Evolutionary conservation across 306 rosid genomes (phyloP), one percentile per base, ranked within the genome.

Genomic region (Pyrus betulifolia): DNA sequence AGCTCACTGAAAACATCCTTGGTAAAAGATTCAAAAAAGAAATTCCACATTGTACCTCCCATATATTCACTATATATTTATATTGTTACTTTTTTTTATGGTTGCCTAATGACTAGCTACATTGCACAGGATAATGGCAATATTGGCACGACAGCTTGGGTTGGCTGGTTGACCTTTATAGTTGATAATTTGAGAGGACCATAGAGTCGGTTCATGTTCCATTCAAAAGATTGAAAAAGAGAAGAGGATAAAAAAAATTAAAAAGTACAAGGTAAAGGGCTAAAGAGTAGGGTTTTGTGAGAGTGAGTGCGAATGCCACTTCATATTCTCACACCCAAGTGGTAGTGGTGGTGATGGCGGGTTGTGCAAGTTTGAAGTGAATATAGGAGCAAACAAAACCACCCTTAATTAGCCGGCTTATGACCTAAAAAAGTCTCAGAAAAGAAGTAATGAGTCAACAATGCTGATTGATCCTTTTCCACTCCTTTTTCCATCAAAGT

Each of bases 261-360:
- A n/a, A 65, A 70, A 55, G 65, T 75, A 52, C 57, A 6, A 21
- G 60, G 68, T 70, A 67, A 69, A 71, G 55, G 69, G 25, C 10
- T 55, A 71, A 70, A 57, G 73, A 76, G 59, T 30, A 68, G 19
- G 75, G 71, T 77, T 71, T 76, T 79, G 79, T 74, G 86, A 80
- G 85, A 81, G 88, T 83, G 84, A 79, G 86, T 86, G 89, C 82
- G 82, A 84, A 79, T 78, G 51, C 58, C 69, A 59, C 69, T 78
- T 59, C 67, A 72, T 81, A 76, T 66, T 84, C 83, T 74, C 74
- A 79, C 70, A 19, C 44, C 76, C 80, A 84, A 73, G 85, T 77
- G 80, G 90, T 81, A 73, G 85, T 77, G 80, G 88, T 81, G 78
- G 90, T 81, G 76, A 7, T 55, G 80, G 80, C 14, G 23, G 78